Evolutionary conservation across 805 yeast genomes (phyloP), one percentile per base, ranked within the genome.

Genomic region (Torulaspora maleeae): DNA sequence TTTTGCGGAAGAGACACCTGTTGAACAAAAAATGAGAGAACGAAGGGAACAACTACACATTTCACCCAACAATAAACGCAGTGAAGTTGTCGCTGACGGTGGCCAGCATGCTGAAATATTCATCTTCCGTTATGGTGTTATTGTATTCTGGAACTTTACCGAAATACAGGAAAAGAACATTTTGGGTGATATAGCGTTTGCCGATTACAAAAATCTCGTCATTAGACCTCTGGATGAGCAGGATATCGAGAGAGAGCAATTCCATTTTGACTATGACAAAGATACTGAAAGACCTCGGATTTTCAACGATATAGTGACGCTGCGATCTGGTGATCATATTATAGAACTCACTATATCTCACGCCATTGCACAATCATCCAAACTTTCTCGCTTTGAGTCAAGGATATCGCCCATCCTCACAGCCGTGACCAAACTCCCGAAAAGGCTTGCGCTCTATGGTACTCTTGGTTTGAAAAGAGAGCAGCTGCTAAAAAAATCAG

Each of bases 61-160:
- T 6, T 51, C 47, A 8, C 13, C 54, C 5, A 48, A 44, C 30
- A 48, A 45, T 1, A 54, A 59, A 28, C 38, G 49, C 11, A 36
- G 53, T 17, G 61, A 52, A 15, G 53, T 47, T 59, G 56, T 55
- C n/a, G 55, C 27, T 38, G 39, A 39, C 32, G 63, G 59, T 22
- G 58, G 60, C 41, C 66, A 64, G 37, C 86, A 82, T 61, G 91
- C 96, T 0, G 98, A 91, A 59, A 76, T 93, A 73, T 93, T 93
- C 59, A 77, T 93, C 11, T 80, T 91, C 61, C 82, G 80, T 43
- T 93, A 93, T 62, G 99, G 99, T 16, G 95, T 91, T 11, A 88
- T 93, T n/a, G 97, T 93, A 16, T 90, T 93, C 59, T 93, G 99
- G 99, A 93, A 93, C 60, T 89, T 93, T 56, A 80, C 91, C 2